These are phyloP conservation scores for Trypanosoma avium DNA, from an alignment of 208 protist species.

Conservation along the genomic window DNA sequence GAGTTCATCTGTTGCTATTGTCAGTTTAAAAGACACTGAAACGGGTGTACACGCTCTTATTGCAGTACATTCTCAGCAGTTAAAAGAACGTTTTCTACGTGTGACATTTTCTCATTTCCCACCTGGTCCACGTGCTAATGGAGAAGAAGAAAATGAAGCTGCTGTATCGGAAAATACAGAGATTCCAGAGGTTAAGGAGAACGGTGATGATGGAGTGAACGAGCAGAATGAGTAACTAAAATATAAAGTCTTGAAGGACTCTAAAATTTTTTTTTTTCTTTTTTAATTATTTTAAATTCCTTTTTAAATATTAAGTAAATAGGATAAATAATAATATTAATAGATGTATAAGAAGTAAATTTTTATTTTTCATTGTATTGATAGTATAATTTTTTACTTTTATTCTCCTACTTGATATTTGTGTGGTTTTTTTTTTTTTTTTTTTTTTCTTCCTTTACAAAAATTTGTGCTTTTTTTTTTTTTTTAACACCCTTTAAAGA, in stretches of 20 bases:
- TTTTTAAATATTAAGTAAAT: too few species aligned
- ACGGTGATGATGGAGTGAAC: not conserved
- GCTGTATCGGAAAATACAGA: slow-evolving; percentile 1
- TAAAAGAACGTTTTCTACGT: slow-evolving; percentile 66
- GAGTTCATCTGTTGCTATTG: slow-evolving; percentile 52
- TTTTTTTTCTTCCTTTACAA: not conserved
- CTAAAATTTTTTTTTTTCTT: not conserved
- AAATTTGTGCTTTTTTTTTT: not conserved
- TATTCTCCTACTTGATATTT: not conserved
- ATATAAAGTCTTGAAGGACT: too few species aligned
- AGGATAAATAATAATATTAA: too few species aligned
- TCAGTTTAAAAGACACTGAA: slow-evolving; percentile 56
- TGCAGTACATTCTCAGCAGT: slow-evolving; percentile 58
- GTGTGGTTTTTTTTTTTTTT: slow-evolving; percentile 2
- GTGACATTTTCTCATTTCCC: slow-evolving; percentile 86
- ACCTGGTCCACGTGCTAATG: slow-evolving; percentile 42
- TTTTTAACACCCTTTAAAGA: too few species aligned
- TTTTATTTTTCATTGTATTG: not conserved
- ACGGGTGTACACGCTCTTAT: slow-evolving; percentile 74
- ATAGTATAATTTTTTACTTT: not conserved
- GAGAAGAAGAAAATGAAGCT: slow-evolving; percentile 22
- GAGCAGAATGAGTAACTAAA: slow-evolving; percentile 1
- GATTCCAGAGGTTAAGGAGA: slow-evolving; percentile 3
- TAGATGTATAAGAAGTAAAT: too few species aligned
- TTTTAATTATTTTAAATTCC: not conserved